Conservation (phyloP, 306 rosid species). For the Ormosia emarginata region DNA sequence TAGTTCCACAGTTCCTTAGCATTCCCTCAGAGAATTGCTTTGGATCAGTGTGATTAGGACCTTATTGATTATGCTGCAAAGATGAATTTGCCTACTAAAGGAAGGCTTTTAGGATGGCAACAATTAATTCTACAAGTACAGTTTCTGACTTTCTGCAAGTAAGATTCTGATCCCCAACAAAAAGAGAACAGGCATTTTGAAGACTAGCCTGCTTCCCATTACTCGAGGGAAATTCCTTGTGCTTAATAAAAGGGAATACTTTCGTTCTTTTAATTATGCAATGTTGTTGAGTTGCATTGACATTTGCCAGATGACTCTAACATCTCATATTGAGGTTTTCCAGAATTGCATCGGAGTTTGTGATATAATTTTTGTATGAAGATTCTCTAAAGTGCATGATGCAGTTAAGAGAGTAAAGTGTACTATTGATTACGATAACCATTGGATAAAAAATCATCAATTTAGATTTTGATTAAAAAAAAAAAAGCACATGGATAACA, state of each 20-base stretch:
- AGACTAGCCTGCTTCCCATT: background rate
- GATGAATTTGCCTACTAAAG: background rate
- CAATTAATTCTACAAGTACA: background rate
- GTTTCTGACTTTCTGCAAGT: background rate
- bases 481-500: background rate
- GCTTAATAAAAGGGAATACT: background rate
- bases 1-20: background rate
- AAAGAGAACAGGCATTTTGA: background rate
- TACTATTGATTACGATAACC: background rate
- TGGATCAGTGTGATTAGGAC: constrained; percentile 1
- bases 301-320: constrained; percentile 3
- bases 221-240: background rate
- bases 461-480: background rate
- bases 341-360: background rate
- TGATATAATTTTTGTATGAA: background rate
- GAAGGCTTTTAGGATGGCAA: background rate
- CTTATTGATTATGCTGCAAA: background rate
- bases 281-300: background rate
- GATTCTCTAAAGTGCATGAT: background rate
- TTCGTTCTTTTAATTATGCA: background rate
- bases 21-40: background rate
- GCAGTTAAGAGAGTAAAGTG: background rate
- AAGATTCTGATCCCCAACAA: constrained; percentile 2
- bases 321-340: constrained; percentile 5
- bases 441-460: background rate